phyloP scores from a whole-genome alignment of 2,329 filamentous ascomycete species.

The Aspergillus udagawae region DNA sequence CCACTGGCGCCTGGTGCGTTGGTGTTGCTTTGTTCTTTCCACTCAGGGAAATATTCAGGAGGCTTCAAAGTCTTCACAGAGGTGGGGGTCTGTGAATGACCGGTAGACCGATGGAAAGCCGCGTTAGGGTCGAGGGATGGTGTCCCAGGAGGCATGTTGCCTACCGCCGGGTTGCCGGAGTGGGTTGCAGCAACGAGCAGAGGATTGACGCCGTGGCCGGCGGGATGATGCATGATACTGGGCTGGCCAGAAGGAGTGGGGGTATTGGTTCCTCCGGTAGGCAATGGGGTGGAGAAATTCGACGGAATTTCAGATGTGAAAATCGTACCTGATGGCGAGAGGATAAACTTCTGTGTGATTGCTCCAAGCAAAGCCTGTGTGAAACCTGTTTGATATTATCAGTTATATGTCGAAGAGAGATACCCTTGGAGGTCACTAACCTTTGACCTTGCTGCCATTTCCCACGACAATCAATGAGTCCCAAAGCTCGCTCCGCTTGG shows the following conservation, averaged over 20 bases:
- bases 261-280: conserved; percentile 88
- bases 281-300: conserved; percentile 83
- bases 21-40: conserved; percentile 64
- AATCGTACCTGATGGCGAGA: conserved; percentile 91
- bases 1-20: conserved; percentile 30
- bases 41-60: conserved; percentile 85
- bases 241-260: conserved; percentile 49
- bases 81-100: conserved; percentile 72
- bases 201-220: conserved; percentile 69
- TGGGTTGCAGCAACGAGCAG: conserved; percentile 83
- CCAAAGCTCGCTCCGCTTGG: conserved; percentile 83
- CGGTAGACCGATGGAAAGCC: conserved; percentile 51
- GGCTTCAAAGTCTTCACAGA: conserved; percentile 73
- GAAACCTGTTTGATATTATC: conserved; percentile 55
- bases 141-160: conserved; percentile 31
- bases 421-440: conserved; percentile 29
- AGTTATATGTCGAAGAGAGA: neutral
- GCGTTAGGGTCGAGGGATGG: conserved; percentile 32
- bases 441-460: conserved; percentile 69
- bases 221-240: conserved; percentile 54
- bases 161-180: conserved; percentile 37
- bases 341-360: conserved; percentile 75
- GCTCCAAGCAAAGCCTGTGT: conserved; percentile 82
- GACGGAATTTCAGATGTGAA: conserved; percentile 96
- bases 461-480: conserved; percentile 88